Conservation (phyloP, 2,329 filamentous ascomycete genomes). For the Penicillium psychrosexuale region DNA sequence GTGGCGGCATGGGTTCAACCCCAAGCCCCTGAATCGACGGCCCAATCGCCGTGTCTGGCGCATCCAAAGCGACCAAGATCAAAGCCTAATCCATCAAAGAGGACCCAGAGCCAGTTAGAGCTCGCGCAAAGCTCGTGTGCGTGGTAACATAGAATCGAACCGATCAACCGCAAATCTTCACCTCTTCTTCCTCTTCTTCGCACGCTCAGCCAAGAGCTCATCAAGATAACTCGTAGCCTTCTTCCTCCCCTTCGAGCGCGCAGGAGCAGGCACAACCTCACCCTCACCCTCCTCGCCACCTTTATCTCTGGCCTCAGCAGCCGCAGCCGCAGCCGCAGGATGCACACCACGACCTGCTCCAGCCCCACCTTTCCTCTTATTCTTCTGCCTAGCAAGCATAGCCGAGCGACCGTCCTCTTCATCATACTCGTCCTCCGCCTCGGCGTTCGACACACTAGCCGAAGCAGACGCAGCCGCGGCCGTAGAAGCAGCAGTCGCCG, state of each 20-base stretch:
- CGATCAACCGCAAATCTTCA: conserved; percentile 16
- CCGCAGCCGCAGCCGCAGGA: conserved; percentile 1
- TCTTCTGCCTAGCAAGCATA: conserved; percentile 33
- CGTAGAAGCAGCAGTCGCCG: conserved; percentile 12
- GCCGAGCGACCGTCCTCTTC: conserved; percentile 45
- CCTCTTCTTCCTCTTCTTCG: conserved; percentile 51
- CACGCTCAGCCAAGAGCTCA: conserved; percentile 47
- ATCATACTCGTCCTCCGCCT: conserved; percentile 32
- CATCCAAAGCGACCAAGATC: not conserved
- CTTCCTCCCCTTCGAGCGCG: conserved; percentile 32
- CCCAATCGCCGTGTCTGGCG: not conserved
- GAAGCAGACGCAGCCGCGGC: conserved; percentile 24
- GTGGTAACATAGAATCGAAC: not conserved
- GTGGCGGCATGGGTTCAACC: not conserved
- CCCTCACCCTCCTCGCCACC: conserved; percentile 1
- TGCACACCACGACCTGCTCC: not conserved
- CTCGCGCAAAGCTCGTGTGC: not conserved
- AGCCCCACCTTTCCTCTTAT: conserved; percentile 14
- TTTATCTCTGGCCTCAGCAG: not conserved
- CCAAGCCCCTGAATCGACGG: not conserved
- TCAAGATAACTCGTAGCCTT: conserved; percentile 53
- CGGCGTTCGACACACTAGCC: not conserved
- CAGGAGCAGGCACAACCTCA: conserved; percentile 9
- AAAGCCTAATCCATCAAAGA: not conserved
- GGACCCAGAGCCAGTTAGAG: not conserved